Evolutionary conservation across 164 flowering plant genomes (phyloP), one percentile per base, ranked within the genome.

Genomic region (Aristolochia fimbriata): DNA sequence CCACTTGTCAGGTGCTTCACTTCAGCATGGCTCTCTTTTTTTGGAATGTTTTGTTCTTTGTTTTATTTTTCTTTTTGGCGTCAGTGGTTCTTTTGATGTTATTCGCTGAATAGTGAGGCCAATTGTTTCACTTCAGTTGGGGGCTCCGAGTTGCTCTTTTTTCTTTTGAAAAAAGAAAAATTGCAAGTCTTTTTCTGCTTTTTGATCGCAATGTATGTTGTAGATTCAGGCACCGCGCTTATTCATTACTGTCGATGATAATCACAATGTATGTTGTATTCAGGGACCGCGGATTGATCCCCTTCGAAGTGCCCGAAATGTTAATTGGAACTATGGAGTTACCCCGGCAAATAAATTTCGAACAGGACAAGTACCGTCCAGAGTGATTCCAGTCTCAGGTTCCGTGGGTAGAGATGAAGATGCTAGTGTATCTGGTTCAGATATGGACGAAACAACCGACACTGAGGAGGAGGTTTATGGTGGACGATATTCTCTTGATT

Each of bases 391-490:
- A 13, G 64, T 76, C 23, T 62, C 84, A 0, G 68, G 66, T 54
- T 64, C 70, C 0, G 23, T 79, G 10, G 68, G 65, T 4, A 55
- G 58, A 4, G 79, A 72, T 67, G 67, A n/a, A 0, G 83, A 73
- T 17, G 83, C 69, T 43, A 79, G 75, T 61, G 77, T 60, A 19
- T 85, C 81, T 6, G 88, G 71, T 13, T 85, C 95, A 3, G 96
- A 87, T 2, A 76, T 74, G 74, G 93, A 85, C 41, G 69, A 67
- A 17, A 59, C 69, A 7, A 73, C 81, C 12, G 93, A 83, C 52
- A 74, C 87, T 0, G 96, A 84, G 57, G 87, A 73, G 24, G 94
- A 85, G 55, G 64, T 71, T 41, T 82, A 78, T 67, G 79, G 86
- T 3, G 83, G 82, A 2, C 65, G 81, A 8, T 82, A 81, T 59